These are phyloP conservation scores for Grosmannia serpens DNA, from an alignment of 2,329 filamentous ascomycete species.

Conservation along the genomic window DNA sequence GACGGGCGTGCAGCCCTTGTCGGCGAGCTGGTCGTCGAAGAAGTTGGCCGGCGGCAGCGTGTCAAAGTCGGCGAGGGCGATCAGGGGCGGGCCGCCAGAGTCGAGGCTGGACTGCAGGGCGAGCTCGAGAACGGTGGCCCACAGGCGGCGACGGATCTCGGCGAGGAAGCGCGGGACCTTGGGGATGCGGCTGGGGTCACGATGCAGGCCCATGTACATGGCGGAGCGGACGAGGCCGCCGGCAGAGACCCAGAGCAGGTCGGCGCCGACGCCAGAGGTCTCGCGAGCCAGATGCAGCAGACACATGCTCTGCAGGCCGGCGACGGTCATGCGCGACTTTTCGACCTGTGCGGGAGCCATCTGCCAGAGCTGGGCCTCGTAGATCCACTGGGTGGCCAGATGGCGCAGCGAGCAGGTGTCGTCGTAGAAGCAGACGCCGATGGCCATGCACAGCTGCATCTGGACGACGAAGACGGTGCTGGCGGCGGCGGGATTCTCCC, in stretches of 20 bases:
- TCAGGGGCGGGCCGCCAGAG: constrained; percentile 33
- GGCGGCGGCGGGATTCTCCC: constrained; percentile 28
- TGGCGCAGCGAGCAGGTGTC: constrained; percentile 30
- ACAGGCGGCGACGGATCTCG: constrained; percentile 39
- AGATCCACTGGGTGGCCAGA: constrained; percentile 36
- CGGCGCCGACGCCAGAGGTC: constrained; percentile 27
- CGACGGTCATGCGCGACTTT: constrained; percentile 37
- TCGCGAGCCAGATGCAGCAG: constrained; percentile 39
- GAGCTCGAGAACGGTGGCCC: constrained; percentile 41
- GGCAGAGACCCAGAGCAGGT: constrained; percentile 35
- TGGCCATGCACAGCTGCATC: constrained; percentile 40
- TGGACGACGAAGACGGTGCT: constrained; percentile 37
- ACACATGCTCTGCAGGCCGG: constrained; percentile 39
- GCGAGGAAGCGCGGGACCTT: constrained; percentile 21
- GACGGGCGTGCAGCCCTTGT: not conserved
- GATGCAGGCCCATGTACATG: constrained; percentile 38
- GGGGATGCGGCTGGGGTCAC: constrained; percentile 30
- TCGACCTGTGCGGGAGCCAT: constrained; percentile 25
- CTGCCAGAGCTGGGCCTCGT: constrained; percentile 41
- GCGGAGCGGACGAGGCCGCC: constrained; percentile 33
- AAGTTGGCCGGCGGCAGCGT: constrained; percentile 36
- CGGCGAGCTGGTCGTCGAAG: constrained; percentile 35
- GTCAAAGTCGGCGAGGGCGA: constrained; percentile 34
- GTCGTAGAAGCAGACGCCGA: constrained; percentile 37
- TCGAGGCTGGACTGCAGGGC: constrained; percentile 31